A percentile compares a stretch with the other conserved stretches of the same genome.
Evolutionary conservation across 1,284 basidiomycete species (phyloP).

Genomic region (Ganoderma resinaceum): DNA sequence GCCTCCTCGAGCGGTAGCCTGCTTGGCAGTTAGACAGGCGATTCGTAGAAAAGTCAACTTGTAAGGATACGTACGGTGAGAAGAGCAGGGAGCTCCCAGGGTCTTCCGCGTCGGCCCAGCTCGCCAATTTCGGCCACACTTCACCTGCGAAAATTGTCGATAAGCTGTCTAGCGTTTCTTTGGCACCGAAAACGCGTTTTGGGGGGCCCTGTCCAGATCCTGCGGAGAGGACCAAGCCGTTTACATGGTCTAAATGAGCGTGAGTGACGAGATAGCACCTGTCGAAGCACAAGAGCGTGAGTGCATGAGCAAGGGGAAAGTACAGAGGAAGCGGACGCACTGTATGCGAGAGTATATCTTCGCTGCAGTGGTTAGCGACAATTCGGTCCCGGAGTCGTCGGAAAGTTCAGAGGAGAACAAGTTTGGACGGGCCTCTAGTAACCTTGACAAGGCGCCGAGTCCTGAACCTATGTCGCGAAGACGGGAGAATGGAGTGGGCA

Average conservation of each 20-base stretch:
- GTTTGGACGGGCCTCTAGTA: constrained; percentile 58
- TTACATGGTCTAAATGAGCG: constrained; percentile 85
- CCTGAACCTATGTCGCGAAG: constrained; percentile 61
- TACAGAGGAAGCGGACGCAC: constrained; percentile 44
- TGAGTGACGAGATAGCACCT: constrained; percentile 83
- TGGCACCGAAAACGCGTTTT: constrained; percentile 70
- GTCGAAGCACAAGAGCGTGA: constrained; percentile 10
- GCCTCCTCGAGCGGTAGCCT: constrained; percentile 47
- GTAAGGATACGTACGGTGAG: constrained; percentile 47
- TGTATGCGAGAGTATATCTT: constrained; percentile 67
- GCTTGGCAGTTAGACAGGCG: background rate
- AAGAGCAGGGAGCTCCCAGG: constrained; percentile 63
- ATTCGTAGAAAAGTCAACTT: background rate
- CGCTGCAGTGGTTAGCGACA: constrained; percentile 45
- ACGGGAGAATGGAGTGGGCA: background rate
- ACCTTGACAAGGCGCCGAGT: constrained; percentile 64
- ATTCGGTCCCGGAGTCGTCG: constrained; percentile 34
- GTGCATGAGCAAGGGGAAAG: background rate
- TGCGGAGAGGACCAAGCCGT: constrained; percentile 76
- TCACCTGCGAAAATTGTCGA: constrained; percentile 79
- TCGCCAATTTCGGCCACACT: constrained; percentile 85
- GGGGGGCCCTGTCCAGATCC: constrained; percentile 70
- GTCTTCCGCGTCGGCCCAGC: constrained; percentile 60
- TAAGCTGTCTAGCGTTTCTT: constrained; percentile 70
- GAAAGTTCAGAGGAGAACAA: constrained; percentile 48